Evolutionary conservation across 345 rosid species (phyloP).

Genomic region (Corymbia maculata): DNA sequence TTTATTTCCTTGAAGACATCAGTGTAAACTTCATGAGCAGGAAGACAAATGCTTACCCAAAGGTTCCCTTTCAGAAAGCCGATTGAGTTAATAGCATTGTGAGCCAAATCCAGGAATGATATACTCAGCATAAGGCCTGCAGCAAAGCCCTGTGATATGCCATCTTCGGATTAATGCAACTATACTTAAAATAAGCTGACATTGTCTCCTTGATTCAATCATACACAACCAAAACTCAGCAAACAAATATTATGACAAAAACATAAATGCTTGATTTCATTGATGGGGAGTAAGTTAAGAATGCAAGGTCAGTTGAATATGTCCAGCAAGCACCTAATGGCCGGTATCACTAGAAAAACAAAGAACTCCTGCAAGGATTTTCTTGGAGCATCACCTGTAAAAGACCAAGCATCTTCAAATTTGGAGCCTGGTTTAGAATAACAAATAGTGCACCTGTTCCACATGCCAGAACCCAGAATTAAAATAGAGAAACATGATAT

Average conservation of each 20-base stretch:
- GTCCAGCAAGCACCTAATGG: neutral
- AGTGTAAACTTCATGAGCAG: neutral
- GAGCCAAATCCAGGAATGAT: conserved; percentile 94
- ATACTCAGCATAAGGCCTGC: conserved; percentile 97
- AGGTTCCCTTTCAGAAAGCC: conserved; percentile 94
- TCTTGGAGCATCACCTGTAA: conserved; percentile 47
- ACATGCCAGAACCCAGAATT: neutral
- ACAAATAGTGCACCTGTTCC: conserved; percentile 81
- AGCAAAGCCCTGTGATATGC: conserved; percentile 80
- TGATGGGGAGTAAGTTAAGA: neutral
- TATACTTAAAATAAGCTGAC: neutral
- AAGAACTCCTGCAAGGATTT: neutral
- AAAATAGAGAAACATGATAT: neutral
- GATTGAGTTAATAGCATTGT: conserved; percentile 91
- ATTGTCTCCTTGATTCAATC: neutral
- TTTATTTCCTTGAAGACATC: neutral
- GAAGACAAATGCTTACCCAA: conserved; percentile 56
- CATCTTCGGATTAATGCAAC: neutral
- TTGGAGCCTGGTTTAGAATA: conserved; percentile 67
- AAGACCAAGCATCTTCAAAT: conserved; percentile 94
- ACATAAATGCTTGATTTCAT: neutral
- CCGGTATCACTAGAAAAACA: neutral
- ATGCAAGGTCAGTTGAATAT: neutral
- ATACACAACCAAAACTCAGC: neutral
- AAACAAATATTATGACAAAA: neutral